Conservation (phyloP, 2,329 filamentous ascomycete genomes). For the Ophiostoma fasciatum region DNA sequence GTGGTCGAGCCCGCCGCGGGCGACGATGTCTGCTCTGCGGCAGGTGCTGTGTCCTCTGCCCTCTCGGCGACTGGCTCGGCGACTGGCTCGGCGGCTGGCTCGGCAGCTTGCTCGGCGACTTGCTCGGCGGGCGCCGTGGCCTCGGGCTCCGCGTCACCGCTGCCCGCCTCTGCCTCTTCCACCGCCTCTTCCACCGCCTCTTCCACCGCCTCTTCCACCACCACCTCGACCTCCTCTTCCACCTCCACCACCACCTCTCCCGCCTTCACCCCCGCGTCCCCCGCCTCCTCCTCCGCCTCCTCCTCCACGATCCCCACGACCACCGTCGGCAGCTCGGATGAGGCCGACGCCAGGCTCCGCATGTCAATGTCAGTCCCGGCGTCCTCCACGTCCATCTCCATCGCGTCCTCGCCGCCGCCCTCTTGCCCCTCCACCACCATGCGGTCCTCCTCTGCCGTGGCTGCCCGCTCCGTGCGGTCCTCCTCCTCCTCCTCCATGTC, state of each 20-base stretch:
- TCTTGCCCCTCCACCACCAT: neutral
- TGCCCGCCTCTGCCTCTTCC: too few relatives aligned
- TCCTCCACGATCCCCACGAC: neutral
- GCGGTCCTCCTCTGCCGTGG: neutral
- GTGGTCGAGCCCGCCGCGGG: neutral
- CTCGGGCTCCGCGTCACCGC: neutral
- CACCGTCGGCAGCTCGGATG: neutral
- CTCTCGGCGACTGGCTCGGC: neutral
- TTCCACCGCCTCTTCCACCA: neutral
- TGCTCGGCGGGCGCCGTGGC: neutral
- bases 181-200: too few relatives aligned
- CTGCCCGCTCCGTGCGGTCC: neutral
- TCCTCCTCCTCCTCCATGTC: neutral
- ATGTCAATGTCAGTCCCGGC: constrained; percentile 9
- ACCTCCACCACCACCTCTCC: too few relatives aligned
- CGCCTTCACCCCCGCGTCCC: too few relatives aligned
- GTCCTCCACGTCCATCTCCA: constrained; percentile 10
- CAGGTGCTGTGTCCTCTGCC: neutral
- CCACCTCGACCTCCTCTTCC: too few relatives aligned
- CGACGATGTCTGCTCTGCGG: neutral
- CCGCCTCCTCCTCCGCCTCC: neutral
- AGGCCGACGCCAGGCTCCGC: constrained; percentile 6
- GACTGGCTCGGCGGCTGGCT: neutral
- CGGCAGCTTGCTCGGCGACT: neutral
- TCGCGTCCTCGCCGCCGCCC: constrained; percentile 4